Base-by-base conservation (phyloP, 2,329 filamentous ascomycete species). In the Fusarium sororula region DNA sequence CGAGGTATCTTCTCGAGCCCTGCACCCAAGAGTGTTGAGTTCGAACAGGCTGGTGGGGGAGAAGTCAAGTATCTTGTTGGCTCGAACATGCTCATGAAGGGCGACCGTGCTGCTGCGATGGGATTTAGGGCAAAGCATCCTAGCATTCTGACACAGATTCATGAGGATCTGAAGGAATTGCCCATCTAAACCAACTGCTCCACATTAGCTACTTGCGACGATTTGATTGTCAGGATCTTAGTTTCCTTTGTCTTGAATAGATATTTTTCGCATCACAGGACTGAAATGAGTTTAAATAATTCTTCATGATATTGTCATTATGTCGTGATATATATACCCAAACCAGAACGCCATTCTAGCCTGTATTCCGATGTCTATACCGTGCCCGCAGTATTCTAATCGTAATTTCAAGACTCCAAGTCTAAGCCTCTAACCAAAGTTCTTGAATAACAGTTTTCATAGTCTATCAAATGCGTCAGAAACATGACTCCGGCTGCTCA, bases 341-440 rank as follows among this genome's bases (percentile, higher is more conserved):
- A 35, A 6, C 15, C 42, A 14, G 12, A 38, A 51, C 56, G 22
- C 56, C 56, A 30, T 18, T 58, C 42, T 51, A 58, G 17, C 44
- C 30, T n/a, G 6, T 58, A 37, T 35, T n/a, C 20, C 24, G 24
- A 58, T 51, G 24, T 38, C 42, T 51, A 58, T 50, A 58, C 56
- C 24, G 45, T 35, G 41, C 61, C 50, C 6, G 64, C 61, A 35
- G 35, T 51, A 50, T 53, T 51, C n/a, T 56, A 56, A 45, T 30
- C 20, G 51, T 3, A 39, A 38, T 45, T 35, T 3, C 0, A 26
- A 22, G 30, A 22, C 18, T n/a, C 5, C 45, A 35, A 18, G 10
- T 65, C 18, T 44, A 69, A 11, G 42, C 66, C 17, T 70, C 51
- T 44, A 70, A 39, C 67, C 66, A 70, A 50, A 64, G 69, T 62